These are phyloP conservation scores for Ceratocystis alfenasii DNA, from an alignment of 2,329 filamentous ascomycete genomes.

Conservation along the genomic window DNA sequence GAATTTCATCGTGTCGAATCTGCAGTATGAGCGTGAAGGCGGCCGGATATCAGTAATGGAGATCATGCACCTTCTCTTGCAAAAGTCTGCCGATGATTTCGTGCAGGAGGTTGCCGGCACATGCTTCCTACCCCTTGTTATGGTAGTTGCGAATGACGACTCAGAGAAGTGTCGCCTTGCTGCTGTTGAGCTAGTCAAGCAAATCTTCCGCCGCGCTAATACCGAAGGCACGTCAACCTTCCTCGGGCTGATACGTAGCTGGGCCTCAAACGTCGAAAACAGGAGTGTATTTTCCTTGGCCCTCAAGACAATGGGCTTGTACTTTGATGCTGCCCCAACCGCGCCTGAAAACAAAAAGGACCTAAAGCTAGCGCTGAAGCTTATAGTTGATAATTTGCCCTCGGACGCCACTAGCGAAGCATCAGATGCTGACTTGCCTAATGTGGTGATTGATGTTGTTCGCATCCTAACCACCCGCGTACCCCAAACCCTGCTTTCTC, in stretches of 20 bases:
- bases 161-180: slow-evolving; percentile 73
- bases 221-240: slow-evolving; percentile 60
- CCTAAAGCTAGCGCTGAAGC: slow-evolving; percentile 48
- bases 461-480: slow-evolving; percentile 55
- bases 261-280: slow-evolving; percentile 61
- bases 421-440: slow-evolving; percentile 48
- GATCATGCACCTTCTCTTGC: slow-evolving; percentile 71
- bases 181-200: slow-evolving; percentile 66
- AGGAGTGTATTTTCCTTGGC: slow-evolving; percentile 57
- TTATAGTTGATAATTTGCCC: slow-evolving; percentile 40
- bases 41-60: slow-evolving; percentile 91
- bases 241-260: slow-evolving; percentile 56
- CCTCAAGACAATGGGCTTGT: slow-evolving; percentile 70
- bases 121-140: slow-evolving; percentile 75
- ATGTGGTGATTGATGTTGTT: slow-evolving; percentile 59
- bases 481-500: slow-evolving; percentile 50
- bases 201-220: slow-evolving; percentile 68
- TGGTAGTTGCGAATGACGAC: slow-evolving; percentile 80
- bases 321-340: slow-evolving; percentile 58
- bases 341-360: slow-evolving; percentile 54
- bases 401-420: slow-evolving; percentile 36
- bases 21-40: slow-evolving; percentile 80
- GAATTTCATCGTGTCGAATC: slow-evolving; percentile 75
- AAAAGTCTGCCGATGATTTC: slow-evolving; percentile 70
- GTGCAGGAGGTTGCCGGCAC: slow-evolving; percentile 69